Conservation (phyloP, 495 filamentous ascomycete genomes). For the Penicillium maclennaniae region DNA sequence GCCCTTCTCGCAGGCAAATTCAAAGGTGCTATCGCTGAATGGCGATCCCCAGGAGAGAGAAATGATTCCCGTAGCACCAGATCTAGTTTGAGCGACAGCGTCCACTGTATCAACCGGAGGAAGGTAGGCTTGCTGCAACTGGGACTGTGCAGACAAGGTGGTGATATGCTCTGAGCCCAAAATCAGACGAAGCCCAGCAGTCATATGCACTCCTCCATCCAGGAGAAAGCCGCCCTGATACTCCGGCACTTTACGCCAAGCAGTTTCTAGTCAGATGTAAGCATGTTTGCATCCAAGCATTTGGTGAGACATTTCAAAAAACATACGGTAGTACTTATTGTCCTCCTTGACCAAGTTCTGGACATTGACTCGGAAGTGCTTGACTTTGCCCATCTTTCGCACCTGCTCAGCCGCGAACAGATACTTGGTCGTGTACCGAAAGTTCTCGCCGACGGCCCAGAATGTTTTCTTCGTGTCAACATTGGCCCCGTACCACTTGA, state of each 20-base stretch:
- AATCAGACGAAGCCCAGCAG: conserved; percentile 59
- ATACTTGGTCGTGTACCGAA: conserved; percentile 59
- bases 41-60: conserved; percentile 63
- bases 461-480: conserved; percentile 44
- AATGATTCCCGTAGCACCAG: conserved; percentile 61
- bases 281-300: conserved; percentile 6
- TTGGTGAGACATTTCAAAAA: neutral
- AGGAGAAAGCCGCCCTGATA: conserved; percentile 77
- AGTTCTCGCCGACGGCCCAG: conserved; percentile 75
- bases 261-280: conserved; percentile 45
- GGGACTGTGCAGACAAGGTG: conserved; percentile 55
- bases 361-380: conserved; percentile 58
- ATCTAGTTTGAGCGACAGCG: conserved; percentile 55
- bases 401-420: conserved; percentile 55
- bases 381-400: conserved; percentile 56
- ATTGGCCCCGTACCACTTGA: conserved; percentile 56
- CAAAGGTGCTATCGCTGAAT: conserved; percentile 49
- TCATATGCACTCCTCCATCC: conserved; percentile 72
- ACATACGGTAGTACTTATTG: conserved; percentile 55
- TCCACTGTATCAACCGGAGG: conserved; percentile 73
- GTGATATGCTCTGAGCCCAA: conserved; percentile 48
- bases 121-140: conserved; percentile 56
- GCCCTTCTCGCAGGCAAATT: conserved; percentile 49
- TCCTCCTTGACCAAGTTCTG: conserved; percentile 52
- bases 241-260: conserved; percentile 67